Conservation (phyloP, 768 basidiomycete genomes). For the Rhodotorula toruloides region DNA sequence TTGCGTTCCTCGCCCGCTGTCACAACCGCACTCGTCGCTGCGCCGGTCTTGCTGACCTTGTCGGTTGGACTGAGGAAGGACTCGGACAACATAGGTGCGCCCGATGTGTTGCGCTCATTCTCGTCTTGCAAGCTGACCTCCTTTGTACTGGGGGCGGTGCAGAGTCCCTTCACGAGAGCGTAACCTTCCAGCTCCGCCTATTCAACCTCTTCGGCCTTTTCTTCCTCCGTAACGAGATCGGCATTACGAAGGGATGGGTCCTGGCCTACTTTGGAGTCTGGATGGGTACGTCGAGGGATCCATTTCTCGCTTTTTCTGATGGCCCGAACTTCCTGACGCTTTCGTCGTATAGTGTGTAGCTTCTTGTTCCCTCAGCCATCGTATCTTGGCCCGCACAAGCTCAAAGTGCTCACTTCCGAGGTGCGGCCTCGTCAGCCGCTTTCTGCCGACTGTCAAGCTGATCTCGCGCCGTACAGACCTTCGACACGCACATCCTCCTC, state of each 20-base stretch:
- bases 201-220: constrained; percentile 25
- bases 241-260: background rate
- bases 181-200: constrained; percentile 16
- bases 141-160: background rate
- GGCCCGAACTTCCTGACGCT: background rate
- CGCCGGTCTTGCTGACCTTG: background rate
- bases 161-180: constrained; percentile 12
- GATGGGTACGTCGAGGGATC: constrained; percentile 25
- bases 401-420: constrained; percentile 1
- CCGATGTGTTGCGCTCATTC: too few species aligned
- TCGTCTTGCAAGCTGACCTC: background rate
- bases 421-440: background rate
- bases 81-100: background rate
- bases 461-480: constrained; percentile 2
- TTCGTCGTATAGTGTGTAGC: background rate
- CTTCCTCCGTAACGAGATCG: constrained; percentile 3
- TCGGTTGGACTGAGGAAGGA: background rate
- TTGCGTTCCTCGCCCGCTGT: background rate
- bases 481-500: constrained; percentile 27
- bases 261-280: constrained; percentile 7
- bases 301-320: background rate
- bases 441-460: background rate
- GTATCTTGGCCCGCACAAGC: constrained; percentile 17
- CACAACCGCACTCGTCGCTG: background rate
- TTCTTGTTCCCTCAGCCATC: constrained; percentile 33